phyloP scores from a whole-genome alignment of 257 asterid species.

The Euphrasia confusa region DNA sequence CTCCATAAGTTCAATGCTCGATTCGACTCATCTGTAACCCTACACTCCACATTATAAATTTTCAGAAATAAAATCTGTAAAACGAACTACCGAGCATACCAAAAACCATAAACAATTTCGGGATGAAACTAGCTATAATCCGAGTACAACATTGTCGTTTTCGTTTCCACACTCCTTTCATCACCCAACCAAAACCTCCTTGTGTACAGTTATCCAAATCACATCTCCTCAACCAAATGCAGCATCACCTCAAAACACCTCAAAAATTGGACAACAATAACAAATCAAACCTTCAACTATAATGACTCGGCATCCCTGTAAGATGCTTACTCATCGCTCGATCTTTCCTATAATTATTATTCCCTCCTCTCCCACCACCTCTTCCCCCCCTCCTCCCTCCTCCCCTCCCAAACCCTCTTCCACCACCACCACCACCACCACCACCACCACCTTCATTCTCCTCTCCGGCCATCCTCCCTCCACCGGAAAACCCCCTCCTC shows the following conservation, averaged over 20 bases:
- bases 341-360: constrained; percentile 46
- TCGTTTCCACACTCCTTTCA: no score
- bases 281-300: constrained; percentile 14
- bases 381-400: neutral
- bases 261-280: neutral
- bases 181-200: no score
- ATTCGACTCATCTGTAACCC: no score
- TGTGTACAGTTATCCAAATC: neutral
- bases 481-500: constrained; percentile 13
- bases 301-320: constrained; percentile 55
- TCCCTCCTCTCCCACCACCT: constrained; percentile 38
- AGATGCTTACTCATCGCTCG: constrained; percentile 75
- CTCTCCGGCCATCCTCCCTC: constrained; percentile 27
- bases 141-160: no score
- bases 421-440: constrained; percentile 24
- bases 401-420: neutral
- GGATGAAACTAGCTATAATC: no score
- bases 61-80: no score
- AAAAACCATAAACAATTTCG: no score
- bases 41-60: no score
- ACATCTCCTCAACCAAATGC: neutral
- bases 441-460: constrained; percentile 38
- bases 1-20: no score
- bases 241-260: neutral
- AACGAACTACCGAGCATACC: no score